Conservation (phyloP, 2,329 filamentous ascomycete genomes). For the Trichoderma oligosporum region DNA sequence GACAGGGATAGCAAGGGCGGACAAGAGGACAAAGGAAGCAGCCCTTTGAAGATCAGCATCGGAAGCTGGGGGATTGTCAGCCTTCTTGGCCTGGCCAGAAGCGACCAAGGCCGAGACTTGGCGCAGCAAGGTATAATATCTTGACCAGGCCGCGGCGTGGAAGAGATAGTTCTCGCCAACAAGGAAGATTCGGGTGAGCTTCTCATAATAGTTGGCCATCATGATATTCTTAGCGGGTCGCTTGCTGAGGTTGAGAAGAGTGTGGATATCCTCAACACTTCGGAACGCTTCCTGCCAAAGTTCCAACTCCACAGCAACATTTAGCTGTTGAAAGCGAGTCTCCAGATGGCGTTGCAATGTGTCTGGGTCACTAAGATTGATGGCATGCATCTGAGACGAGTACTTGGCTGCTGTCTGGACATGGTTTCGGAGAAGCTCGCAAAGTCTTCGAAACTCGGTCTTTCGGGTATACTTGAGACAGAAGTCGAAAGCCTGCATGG, state of each 20-base stretch:
- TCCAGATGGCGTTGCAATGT: conserved; percentile 96
- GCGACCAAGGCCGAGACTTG: conserved; percentile 82
- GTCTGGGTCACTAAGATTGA: conserved; percentile 96
- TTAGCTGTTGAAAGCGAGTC: conserved; percentile 96
- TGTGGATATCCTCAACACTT: conserved; percentile 98
- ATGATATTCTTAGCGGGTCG: conserved; percentile 97
- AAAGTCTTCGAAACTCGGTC: conserved; percentile 98
- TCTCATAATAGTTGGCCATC: conserved; percentile 99
- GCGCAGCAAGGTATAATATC: conserved; percentile 94
- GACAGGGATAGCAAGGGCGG: conserved; percentile 94
- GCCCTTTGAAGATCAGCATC: conserved; percentile 91
- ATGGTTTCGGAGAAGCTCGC: conserved; percentile 96
- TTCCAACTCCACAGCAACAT: conserved; percentile 95
- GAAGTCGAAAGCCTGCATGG: conserved; percentile 97
- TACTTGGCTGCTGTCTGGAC: conserved; percentile 99
- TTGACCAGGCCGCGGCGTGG: conserved; percentile 95
- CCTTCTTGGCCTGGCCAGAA: conserved; percentile 82
- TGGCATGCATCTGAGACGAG: conserved; percentile 97
- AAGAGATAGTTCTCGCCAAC: conserved; percentile 99
- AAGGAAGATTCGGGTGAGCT: conserved; percentile 95
- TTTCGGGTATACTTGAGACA: conserved; percentile 97
- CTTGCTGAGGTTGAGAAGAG: conserved; percentile 94
- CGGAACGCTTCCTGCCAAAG: conserved; percentile 99
- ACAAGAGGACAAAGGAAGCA: conserved; percentile 91
- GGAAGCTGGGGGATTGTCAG: conserved; percentile 85